Percentiles rank a stretch among this genome's conserved stretches.
These are phyloP conservation scores for Pisolithus tinctorius DNA, from an alignment of 768 basidiomycete species.

Conservation along the genomic window DNA sequence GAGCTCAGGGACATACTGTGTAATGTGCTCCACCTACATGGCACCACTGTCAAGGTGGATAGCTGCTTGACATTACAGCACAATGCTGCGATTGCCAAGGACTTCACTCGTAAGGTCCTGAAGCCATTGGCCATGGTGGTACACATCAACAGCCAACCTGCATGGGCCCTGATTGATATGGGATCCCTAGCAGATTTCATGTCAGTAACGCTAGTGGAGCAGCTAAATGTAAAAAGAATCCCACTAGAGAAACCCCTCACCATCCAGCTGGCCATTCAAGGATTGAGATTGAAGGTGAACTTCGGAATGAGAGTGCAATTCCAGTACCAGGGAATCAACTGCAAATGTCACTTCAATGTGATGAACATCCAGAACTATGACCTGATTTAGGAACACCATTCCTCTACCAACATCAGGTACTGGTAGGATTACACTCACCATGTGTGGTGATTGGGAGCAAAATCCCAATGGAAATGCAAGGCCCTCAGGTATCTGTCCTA, in stretches of 20 bases:
- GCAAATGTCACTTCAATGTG: not conserved
- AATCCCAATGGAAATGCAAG: not conserved
- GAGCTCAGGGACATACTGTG: too few species aligned
- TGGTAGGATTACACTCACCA: not conserved
- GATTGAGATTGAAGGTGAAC: too few species aligned
- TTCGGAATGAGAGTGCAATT: not conserved
- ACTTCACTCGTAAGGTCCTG: not conserved
- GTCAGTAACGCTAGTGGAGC: not conserved
- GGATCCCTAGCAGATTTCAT: not conserved
- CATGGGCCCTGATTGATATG: not conserved
- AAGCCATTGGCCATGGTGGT: not conserved
- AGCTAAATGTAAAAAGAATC: not conserved
- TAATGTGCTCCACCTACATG: too few species aligned
- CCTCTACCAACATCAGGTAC: not conserved
- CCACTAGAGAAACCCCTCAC: not conserved
- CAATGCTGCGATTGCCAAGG: not conserved
- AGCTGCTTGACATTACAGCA: not conserved
- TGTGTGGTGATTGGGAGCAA: not conserved
- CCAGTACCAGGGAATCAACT: not conserved
- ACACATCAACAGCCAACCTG: not conserved
- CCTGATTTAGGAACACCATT: not conserved
- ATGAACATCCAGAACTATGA: not conserved
- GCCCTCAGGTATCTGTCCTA: not conserved
- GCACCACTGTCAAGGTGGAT: too few species aligned
- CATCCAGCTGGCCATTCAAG: too few species aligned